Evolutionary conservation across 225 moss, liverwort and hornwort genomes (phyloP), one percentile per base, ranked within the genome.

Genomic region (Pseudoscleropodium purum): DNA sequence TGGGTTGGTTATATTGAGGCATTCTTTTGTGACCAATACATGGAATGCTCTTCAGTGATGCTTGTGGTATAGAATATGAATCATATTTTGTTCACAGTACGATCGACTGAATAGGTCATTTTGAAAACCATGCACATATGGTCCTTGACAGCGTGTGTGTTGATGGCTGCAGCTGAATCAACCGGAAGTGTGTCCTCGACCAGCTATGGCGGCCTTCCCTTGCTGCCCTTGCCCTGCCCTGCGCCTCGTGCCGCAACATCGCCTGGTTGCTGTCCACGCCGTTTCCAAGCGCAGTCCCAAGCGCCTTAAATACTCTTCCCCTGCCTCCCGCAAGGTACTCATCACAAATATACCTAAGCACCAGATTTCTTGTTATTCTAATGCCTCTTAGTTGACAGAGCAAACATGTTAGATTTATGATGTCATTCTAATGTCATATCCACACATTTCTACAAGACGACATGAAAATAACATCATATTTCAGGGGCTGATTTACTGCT

Each of bases 231-330:
- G 91, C 86, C 90, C 93, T 74, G 79, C 88, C 57, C 80, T 91
- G 61, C 88, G 89, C 54, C 86, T 60, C 36, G 74, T 68, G 54
- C 93, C 93, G 67, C 91, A 90, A 62, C 91, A 73, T 88, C 90
- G 83, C 56, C 79, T 90, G 70, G 87, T 93, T 15, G 88, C 88
- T 25, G 89, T 94, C 72, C 92, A 95, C 62, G 96, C 98, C 84
- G 69, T 92, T 33, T 92, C 97, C 79, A 98, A 97, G 91, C 95
- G 98, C 64, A 98, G 96, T 82, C 98, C 98, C 83, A 98, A 98
- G 95, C 93, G 97, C 63, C 93, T 96, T 82, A 98, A 96, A 88
- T 98, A 98, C 43, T 90, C 96, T 47, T 91, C 90, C 79, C 89
- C 91, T 88, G 94, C 88, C 64, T 90, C 93, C 47, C 95, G 97